phyloP scores from a whole-genome alignment of 306 rosid genomes.

The Hylodesmum podocarpum region DNA sequence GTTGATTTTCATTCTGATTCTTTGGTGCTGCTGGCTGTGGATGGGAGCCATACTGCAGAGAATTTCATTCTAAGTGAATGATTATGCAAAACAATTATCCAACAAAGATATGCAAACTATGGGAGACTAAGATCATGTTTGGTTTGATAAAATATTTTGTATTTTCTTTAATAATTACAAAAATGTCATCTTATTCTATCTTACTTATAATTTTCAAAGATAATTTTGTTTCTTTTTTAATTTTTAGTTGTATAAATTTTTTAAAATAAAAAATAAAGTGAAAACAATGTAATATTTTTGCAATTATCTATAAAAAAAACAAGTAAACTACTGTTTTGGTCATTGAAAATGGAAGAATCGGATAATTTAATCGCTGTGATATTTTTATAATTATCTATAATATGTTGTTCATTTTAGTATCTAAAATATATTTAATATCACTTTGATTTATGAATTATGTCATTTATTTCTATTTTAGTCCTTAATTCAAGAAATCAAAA shows the following conservation, averaged over 20 bases:
- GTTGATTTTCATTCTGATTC: conserved; percentile 23
- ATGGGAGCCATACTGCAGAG: conserved; percentile 41
- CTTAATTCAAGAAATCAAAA: no score
- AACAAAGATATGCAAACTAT: neutral
- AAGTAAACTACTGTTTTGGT: no score
- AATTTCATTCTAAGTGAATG: neutral
- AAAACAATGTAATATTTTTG: neutral
- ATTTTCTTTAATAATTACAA: neutral
- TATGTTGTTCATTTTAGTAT: no score
- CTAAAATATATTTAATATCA: no score
- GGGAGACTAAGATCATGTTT: neutral
- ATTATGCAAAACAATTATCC: neutral
- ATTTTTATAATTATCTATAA: no score
- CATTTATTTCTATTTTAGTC: no score
- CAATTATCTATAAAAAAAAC: neutral
- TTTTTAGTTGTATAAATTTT: neutral
- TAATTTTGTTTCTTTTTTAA: neutral
- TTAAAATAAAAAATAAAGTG: neutral
- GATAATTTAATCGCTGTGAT: no score
- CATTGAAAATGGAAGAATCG: no score
- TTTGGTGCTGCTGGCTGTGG: neutral
- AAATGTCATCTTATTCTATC: neutral
- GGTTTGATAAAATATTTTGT: neutral
- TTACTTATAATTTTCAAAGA: neutral
- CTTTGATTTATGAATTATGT: no score